A percentile compares a stretch with the other conserved stretches of the same genome.
These are phyloP conservation scores for Claviceps sp. DNA, from an alignment of 2,329 filamentous ascomycete species.

Conservation along the genomic window DNA sequence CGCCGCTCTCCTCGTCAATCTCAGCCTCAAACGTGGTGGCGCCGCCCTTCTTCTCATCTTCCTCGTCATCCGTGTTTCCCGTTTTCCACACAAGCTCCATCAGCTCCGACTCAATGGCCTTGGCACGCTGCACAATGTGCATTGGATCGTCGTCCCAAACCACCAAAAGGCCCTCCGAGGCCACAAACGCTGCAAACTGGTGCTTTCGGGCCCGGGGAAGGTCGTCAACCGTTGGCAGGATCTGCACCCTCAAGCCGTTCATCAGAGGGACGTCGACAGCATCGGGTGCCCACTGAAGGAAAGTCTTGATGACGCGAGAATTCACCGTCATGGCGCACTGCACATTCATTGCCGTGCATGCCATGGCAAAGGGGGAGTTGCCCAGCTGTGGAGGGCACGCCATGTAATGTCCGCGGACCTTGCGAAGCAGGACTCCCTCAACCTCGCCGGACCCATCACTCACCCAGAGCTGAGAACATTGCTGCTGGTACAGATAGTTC, in stretches of 20 bases:
- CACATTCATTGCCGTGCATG: constrained; percentile 57
- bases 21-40: constrained; percentile 35
- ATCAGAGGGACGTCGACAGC: constrained; percentile 62
- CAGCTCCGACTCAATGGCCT: constrained; percentile 60
- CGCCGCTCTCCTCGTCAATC: constrained; percentile 60
- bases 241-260: constrained; percentile 66
- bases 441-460: constrained; percentile 52
- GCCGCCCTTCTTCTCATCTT: constrained; percentile 33
- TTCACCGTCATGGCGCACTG: constrained; percentile 73
- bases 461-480: constrained; percentile 63
- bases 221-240: constrained; percentile 58
- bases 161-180: constrained; percentile 54
- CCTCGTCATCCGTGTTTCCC: constrained; percentile 39
- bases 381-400: constrained; percentile 55
- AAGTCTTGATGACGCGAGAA: constrained; percentile 66
- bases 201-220: constrained; percentile 59
- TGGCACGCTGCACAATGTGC: constrained; percentile 55
- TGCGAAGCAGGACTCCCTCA: constrained; percentile 62
- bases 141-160: constrained; percentile 75
- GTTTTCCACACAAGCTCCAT: constrained; percentile 67
- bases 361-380: constrained; percentile 48
- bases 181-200: constrained; percentile 69
- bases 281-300: constrained; percentile 58
- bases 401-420: constrained; percentile 55
- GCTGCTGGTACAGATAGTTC: constrained; percentile 70